Percentiles rank a stretch among this genome's conserved stretches.
These are phyloP conservation scores for Colletotrichum endophyticum DNA, from an alignment of 2,329 filamentous ascomycete genomes.

Conservation along the genomic window DNA sequence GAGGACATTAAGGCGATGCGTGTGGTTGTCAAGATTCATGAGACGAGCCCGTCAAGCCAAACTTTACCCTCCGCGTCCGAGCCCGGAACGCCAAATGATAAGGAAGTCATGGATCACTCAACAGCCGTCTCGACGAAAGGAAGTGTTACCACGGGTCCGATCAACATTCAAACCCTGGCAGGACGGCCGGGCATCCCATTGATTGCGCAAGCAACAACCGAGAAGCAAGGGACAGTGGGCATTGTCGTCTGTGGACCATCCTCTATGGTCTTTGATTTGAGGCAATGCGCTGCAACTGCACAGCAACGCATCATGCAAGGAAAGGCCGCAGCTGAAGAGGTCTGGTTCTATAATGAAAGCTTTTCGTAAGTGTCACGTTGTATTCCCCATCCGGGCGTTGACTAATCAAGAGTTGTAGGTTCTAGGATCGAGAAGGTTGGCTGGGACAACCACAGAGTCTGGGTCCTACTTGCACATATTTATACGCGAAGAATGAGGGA, in stretches of 20 bases:
- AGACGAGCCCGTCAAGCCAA: background rate
- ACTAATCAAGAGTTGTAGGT: background rate
- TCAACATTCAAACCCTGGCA: background rate
- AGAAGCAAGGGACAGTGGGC: constrained; percentile 18
- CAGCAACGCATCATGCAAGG: constrained; percentile 2
- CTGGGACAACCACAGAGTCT: background rate
- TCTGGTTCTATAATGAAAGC: constrained; percentile 28
- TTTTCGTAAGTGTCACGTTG: constrained; percentile 24
- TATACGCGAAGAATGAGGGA: background rate
- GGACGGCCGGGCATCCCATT: constrained; percentile 22
- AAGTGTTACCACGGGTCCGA: background rate
- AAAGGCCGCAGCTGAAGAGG: constrained; percentile 13
- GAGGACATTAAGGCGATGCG: background rate
- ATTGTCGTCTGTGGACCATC: constrained; percentile 28
- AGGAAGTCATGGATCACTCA: background rate
- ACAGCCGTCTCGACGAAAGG: background rate
- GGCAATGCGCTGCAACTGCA: constrained; percentile 20
- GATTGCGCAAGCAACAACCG: background rate
- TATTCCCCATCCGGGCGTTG: too few relatives aligned
- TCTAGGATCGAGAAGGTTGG: background rate
- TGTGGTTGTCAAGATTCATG: background rate
- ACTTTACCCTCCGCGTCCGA: background rate
- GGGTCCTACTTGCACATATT: background rate
- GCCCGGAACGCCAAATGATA: background rate
- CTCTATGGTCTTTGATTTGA: constrained; percentile 26